These are phyloP conservation scores for Rhodotorula babjevae DNA, from an alignment of 768 basidiomycete species.

Conservation along the genomic window DNA sequence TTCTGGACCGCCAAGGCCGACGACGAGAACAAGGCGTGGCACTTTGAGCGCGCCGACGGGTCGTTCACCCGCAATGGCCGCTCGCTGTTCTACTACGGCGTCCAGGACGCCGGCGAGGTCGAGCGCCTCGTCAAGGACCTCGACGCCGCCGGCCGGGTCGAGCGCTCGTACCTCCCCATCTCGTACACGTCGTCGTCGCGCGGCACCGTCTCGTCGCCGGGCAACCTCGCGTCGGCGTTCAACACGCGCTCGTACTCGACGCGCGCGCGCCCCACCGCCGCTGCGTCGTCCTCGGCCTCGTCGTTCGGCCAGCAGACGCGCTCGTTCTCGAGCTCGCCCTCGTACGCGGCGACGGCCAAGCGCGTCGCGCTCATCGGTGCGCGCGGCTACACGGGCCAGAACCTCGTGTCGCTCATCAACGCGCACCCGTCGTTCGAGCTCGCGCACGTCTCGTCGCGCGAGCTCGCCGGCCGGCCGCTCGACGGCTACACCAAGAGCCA, in stretches of 20 bases:
- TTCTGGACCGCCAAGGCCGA: constrained; percentile 98
- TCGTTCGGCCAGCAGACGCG: constrained; percentile 48
- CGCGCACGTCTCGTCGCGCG: constrained; percentile 92
- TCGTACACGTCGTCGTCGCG: constrained; percentile 36
- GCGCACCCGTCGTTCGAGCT: constrained; percentile 82
- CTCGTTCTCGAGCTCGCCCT: constrained; percentile 43
- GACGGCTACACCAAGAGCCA: constrained; percentile 71
- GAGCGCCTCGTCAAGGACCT: constrained; percentile 69
- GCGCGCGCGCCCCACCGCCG: constrained; percentile 40
- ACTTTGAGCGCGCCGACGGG: constrained; percentile 96
- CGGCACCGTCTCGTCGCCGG: constrained; percentile 28
- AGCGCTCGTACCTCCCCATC: constrained; percentile 83
- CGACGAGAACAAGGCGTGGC: constrained; percentile 96
- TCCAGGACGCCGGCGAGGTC: constrained; percentile 84
- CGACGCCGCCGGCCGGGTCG: constrained; percentile 68
- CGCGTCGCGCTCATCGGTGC: constrained; percentile 92
- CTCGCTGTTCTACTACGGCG: constrained; percentile 96
- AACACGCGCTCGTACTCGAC: constrained; percentile 47
- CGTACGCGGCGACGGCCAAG: constrained; percentile 55
- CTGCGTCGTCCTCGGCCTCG: constrained; percentile 50
- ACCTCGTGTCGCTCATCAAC: constrained; percentile 78
- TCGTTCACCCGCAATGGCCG: constrained; percentile 91
- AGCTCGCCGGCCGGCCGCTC: constrained; percentile 76
- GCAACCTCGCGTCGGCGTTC: constrained; percentile 43
- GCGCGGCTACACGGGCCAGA: constrained; percentile 90